Percentiles rank a stretch among this genome's conserved stretches.
These are phyloP conservation scores for Daldinia eschscholtzii DNA, from an alignment of 2,329 filamentous ascomycete species.

Conservation along the genomic window DNA sequence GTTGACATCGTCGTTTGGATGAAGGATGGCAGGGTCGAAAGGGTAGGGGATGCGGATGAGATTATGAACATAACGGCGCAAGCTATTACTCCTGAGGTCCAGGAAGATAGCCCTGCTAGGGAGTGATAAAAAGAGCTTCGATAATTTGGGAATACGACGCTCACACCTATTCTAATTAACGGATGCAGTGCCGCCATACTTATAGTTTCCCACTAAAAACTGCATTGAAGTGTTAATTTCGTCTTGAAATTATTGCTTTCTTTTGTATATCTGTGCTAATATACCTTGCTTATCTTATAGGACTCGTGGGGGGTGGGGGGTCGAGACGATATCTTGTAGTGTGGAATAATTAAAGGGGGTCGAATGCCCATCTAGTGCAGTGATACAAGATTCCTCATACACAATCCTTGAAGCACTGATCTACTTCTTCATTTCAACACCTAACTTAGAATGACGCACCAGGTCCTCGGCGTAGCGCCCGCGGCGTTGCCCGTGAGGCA, in stretches of 20 bases:
- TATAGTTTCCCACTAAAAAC: too few species aligned
- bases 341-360: background rate
- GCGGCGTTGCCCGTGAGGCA: slow-evolving; percentile 17
- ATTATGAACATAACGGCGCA: slow-evolving; percentile 3
- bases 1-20: slow-evolving; percentile 49
- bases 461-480: slow-evolving; percentile 25
- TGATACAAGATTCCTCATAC: background rate
- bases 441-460: slow-evolving; percentile 11
- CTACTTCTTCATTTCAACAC: background rate
- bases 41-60: slow-evolving; percentile 19
- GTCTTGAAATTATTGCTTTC: background rate
- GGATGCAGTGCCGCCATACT: too few species aligned
- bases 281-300: background rate
- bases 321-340: background rate
- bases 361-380: background rate
- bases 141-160: background rate
- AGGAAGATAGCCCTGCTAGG: background rate
- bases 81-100: background rate
- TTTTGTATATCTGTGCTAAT: background rate
- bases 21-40: slow-evolving; percentile 44
- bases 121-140: background rate
- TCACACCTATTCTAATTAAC: too few species aligned
- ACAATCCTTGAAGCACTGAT: background rate
- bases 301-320: too few species aligned
- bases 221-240: too few species aligned